Percentiles rank a stretch among this genome's conserved stretches.
These are phyloP conservation scores for Piper betle DNA, from an alignment of 164 flowering plant genomes.

Conservation along the genomic window DNA sequence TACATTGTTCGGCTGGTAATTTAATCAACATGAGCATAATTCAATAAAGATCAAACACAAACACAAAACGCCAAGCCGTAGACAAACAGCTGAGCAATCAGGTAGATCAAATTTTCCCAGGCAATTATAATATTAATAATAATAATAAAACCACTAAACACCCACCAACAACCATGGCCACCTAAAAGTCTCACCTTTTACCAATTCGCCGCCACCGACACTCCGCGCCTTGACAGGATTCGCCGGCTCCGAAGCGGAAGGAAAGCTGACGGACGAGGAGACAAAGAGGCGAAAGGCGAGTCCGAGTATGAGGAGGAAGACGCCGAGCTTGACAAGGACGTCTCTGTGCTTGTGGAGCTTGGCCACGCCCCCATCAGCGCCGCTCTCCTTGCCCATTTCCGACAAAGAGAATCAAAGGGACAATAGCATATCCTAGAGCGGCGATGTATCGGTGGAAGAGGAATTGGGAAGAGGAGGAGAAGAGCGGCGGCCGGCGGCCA, in stretches of 20 bases:
- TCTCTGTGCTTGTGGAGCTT: conserved; percentile 27
- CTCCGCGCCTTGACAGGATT: background rate
- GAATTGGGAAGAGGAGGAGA: no score
- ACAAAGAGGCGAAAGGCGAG: conserved; percentile 48
- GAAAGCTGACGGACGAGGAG: conserved; percentile 26
- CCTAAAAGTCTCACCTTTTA: background rate
- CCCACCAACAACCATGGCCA: background rate
- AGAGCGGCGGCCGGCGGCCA: no score
- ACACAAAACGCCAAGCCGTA: background rate
- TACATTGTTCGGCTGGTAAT: no score
- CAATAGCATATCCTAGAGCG: no score
- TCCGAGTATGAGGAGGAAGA: conserved; percentile 38
- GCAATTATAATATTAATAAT: no score
- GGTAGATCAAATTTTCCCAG: no score
- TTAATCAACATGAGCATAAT: no score
- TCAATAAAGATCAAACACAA: background rate
- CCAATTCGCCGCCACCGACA: background rate
- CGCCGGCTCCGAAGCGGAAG: conserved; percentile 9
- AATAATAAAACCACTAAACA: no score
- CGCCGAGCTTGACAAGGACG: conserved; percentile 33
- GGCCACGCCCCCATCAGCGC: conserved; percentile 21
- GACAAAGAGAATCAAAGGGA: background rate
- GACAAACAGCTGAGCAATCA: no score
- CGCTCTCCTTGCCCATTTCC: conserved; percentile 25
- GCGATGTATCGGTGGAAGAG: no score